A percentile compares a stretch with the other conserved stretches of the same genome.
phyloP scores from a whole-genome alignment of 768 basidiomycete species.

The Boletus huronensis region DNA sequence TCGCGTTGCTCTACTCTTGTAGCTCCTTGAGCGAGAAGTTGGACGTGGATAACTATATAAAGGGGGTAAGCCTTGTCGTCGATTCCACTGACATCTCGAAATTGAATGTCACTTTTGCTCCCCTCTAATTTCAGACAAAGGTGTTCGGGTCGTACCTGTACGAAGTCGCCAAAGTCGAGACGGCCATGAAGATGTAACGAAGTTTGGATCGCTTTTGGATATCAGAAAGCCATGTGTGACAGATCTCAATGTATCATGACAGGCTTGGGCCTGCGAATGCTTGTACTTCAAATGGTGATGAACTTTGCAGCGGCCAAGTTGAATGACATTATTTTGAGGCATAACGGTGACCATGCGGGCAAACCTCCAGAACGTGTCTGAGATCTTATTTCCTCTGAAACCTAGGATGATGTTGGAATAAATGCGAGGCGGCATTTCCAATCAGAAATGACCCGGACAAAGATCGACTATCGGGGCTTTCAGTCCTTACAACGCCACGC shows the following conservation, averaged over 20 bases:
- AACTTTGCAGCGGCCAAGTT: background rate
- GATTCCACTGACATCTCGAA: background rate
- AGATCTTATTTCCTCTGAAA: too few species aligned
- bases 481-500: constrained; percentile 64
- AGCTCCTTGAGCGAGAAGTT: background rate
- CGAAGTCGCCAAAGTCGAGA: background rate
- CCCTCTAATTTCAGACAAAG: background rate
- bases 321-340: background rate
- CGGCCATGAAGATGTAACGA: background rate
- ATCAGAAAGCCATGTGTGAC: background rate
- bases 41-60: background rate
- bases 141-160: background rate
- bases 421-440: too few species aligned
- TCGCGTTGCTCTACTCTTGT: background rate
- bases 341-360: background rate
- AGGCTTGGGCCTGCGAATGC: background rate
- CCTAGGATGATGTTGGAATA: too few species aligned
- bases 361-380: background rate
- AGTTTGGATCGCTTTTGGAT: background rate
- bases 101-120: background rate
- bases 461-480: too few species aligned
- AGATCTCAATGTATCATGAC: background rate
- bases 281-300: background rate
- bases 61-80: background rate
- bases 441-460: too few species aligned